Percentiles rank a stretch among this genome's conserved stretches.
phyloP scores from a whole-genome alignment of 2,329 filamentous ascomycete genomes.

The Cordyceps farinosa region DNA sequence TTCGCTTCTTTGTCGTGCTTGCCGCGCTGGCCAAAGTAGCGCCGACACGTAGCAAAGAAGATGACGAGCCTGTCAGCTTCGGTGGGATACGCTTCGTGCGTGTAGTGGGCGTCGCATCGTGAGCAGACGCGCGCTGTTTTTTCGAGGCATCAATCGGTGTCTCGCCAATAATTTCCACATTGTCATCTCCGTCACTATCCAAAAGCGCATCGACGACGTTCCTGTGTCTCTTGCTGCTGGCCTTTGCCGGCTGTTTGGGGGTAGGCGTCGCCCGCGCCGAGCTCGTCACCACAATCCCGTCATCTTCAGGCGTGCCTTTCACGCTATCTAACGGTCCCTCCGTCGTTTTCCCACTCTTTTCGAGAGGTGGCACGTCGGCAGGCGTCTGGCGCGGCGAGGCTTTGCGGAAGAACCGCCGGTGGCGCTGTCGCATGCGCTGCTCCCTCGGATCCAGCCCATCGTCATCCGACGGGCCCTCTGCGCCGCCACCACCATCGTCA shows the following conservation, averaged over 20 bases:
- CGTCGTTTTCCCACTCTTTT: background rate
- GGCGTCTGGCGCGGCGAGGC: background rate
- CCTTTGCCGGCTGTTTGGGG: background rate
- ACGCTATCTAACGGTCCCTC: background rate
- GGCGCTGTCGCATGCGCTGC: slow-evolving; percentile 31
- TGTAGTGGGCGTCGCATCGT: background rate
- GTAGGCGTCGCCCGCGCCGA: slow-evolving; percentile 1
- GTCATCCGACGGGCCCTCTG: slow-evolving; percentile 21
- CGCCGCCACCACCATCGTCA: background rate
- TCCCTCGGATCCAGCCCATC: slow-evolving; percentile 31
- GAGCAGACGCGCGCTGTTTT: slow-evolving; percentile 8
- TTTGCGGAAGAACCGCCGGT: slow-evolving; percentile 29
- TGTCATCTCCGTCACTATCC: background rate
- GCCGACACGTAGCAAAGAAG: background rate
- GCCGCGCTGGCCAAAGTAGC: slow-evolving; percentile 22
- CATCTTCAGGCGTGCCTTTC: background rate
- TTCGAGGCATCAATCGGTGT: slow-evolving; percentile 1
- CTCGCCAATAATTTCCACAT: slow-evolving; percentile 10
- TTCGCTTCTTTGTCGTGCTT: slow-evolving; percentile 36
- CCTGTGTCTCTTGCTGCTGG: background rate
- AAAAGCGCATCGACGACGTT: background rate
- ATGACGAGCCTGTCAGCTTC: background rate
- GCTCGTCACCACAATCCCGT: background rate
- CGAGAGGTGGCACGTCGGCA: background rate
- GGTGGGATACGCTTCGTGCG: background rate